Evolutionary conservation across 305 asterid genomes (phyloP), one percentile per base, ranked within the genome.

Genomic region (Solanum aculeatissimum): DNA sequence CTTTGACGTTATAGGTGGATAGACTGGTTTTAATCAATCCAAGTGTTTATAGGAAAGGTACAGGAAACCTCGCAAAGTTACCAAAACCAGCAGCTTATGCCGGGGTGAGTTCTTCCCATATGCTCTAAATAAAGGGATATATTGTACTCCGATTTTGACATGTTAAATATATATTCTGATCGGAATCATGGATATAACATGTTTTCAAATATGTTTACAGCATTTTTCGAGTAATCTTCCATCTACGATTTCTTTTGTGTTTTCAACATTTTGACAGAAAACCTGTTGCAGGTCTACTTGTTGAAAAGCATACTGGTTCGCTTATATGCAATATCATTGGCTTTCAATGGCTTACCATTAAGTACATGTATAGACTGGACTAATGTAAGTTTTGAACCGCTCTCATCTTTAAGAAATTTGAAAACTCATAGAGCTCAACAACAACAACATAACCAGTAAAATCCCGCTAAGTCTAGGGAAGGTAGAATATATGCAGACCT

Each of bases 271-370:
- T 74, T 74, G 58, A 45, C 58, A 23, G 8, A 15, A 60, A 45
- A 45, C 15, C 14, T 15, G 15, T 74, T 83, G 81, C 88, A 95
- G 98, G 98, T 90, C 81, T 92, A 92, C 83, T 79, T 95, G 86
- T 86, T 95, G 86, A 95, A 95, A 90, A 93, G 96, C 87, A 32
- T 89, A 9, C 98, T 98, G 1, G 55, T 95, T 78, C 87, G 98
- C 70, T 85, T 92, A 87, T 92, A 88, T 42, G 97, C 97, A 23
- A 91, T 89, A 60, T 80, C 85, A 49, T 87, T 93, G 81, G 87
- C 89, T 75, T 95, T 93, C 88, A 82, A 92, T n/a, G 91, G 90
- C 80, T 84, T 93, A 87, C 87, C 98, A 19, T 70, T 93, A 71
- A 87, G 95, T 57, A 91, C 86, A 57, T 84, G 88, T 85, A 82